Evolutionary conservation across 2,329 filamentous ascomycete genomes (phyloP).

Genomic region (Cladophialophora immunda): DNA sequence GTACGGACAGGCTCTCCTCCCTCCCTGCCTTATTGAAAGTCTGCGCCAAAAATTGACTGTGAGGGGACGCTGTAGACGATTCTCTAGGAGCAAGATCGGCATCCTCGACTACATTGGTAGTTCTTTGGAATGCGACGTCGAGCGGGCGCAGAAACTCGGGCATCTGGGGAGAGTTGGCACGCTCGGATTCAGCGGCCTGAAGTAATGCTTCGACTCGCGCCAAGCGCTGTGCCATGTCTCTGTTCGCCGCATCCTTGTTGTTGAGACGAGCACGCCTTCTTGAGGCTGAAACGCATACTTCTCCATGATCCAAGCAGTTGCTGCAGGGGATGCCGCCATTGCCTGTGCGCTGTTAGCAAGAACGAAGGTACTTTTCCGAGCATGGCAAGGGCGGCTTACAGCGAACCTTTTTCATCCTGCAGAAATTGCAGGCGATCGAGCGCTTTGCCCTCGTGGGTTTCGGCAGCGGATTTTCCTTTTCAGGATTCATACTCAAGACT

Average conservation of each 20-base stretch:
- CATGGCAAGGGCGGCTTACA: neutral
- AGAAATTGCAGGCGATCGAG: constrained; percentile 14
- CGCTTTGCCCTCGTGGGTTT: neutral
- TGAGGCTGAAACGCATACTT: constrained; percentile 2
- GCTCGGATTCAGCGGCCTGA: neutral
- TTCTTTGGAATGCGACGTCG: neutral
- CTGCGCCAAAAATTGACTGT: neutral
- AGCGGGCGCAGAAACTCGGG: neutral
- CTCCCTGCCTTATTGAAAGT: neutral
- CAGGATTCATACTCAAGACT: neutral
- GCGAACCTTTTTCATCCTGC: constrained; percentile 15
- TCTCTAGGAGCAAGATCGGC: neutral
- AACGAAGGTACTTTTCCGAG: neutral
- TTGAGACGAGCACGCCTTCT: constrained; percentile 6
- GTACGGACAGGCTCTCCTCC: neutral
- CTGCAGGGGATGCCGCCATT: constrained; percentile 10
- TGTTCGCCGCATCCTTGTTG: neutral
- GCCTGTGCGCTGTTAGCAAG: constrained; percentile 4
- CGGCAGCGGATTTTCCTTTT: neutral
- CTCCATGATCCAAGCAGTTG: constrained; percentile 7
- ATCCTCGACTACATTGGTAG: neutral
- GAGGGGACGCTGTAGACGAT: neutral
- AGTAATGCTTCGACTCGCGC: constrained; percentile 7
- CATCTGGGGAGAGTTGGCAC: neutral
- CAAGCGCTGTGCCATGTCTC: neutral